Evolutionary conservation across 1,284 basidiomycete species (phyloP).

Genomic region (Porogramme epimiltina): DNA sequence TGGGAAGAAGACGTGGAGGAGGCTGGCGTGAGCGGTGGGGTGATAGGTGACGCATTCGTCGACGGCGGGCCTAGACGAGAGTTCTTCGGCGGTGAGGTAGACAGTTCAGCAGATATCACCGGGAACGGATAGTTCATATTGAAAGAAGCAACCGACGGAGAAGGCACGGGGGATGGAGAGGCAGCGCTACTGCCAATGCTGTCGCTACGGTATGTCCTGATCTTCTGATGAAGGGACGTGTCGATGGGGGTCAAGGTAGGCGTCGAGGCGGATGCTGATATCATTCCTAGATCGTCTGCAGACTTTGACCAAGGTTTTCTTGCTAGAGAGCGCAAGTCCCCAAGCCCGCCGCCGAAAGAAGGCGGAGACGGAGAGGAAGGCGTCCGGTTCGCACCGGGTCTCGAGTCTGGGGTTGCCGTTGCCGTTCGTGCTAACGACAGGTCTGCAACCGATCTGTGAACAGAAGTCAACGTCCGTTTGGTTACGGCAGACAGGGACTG

Average conservation of each 20-base stretch:
- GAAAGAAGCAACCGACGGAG: constrained; percentile 22
- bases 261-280: constrained; percentile 41
- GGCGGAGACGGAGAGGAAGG: constrained; percentile 42
- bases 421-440: constrained; percentile 51
- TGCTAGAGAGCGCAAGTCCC: constrained; percentile 69
- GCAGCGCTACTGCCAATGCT: constrained; percentile 36
- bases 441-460: constrained; percentile 65
- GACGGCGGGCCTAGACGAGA: constrained; percentile 26
- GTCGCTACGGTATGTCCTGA: constrained; percentile 48
- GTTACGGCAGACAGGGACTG: too few species aligned
- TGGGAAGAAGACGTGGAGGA: constrained; percentile 29
- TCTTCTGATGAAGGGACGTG: constrained; percentile 57
- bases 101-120: constrained; percentile 29
- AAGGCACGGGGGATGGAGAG: constrained; percentile 36
- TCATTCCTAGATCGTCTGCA: constrained; percentile 72
- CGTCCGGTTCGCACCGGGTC: constrained; percentile 27
- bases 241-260: constrained; percentile 44
- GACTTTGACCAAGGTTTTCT: constrained; percentile 77
- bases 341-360: constrained; percentile 41
- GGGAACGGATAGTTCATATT: constrained; percentile 49
- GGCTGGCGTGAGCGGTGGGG: constrained; percentile 26
- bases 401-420: constrained; percentile 47
- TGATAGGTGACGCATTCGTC: constrained; percentile 25
- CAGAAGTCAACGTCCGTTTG: too few species aligned
- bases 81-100: constrained; percentile 28